A percentile compares a stretch with the other conserved stretches of the same genome.
phyloP scores from a whole-genome alignment of 169 alveolate genomes.

The Pseudocohnilembus persalinus region DNA sequence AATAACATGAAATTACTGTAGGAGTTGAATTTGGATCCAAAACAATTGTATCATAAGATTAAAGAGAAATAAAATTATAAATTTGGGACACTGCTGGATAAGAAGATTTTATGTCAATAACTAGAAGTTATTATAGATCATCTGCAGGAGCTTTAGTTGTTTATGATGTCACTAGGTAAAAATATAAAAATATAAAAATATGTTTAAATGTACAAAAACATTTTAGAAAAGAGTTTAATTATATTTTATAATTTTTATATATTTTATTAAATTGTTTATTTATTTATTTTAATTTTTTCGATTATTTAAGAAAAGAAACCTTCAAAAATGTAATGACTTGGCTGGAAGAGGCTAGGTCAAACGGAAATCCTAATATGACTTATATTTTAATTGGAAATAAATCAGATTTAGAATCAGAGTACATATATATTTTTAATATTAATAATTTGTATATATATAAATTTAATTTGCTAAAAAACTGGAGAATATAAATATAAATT shows the following conservation, averaged over 20 bases:
- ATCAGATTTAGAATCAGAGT: slow-evolving; percentile 46
- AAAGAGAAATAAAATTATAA: slow-evolving; percentile 56
- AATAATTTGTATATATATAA: no score
- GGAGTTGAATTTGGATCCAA: slow-evolving; percentile 78
- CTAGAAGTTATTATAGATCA: slow-evolving; percentile 69
- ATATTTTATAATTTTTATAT: no score
- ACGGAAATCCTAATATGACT: slow-evolving; percentile 51
- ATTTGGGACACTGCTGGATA: slow-evolving; percentile 79
- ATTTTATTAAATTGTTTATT: no score
- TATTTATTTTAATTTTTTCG: no score
- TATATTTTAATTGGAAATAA: slow-evolving; percentile 52
- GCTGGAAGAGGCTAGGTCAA: slow-evolving; percentile 48
- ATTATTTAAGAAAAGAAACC: slow-evolving; percentile 21
- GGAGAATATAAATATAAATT: background rate
- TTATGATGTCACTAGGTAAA: slow-evolving; percentile 64
- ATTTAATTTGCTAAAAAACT: no score
- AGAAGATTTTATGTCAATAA: slow-evolving; percentile 58
- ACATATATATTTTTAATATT: background rate
- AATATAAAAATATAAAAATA: no score
- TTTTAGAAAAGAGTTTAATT: no score
- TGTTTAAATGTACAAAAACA: background rate
- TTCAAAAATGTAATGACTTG: slow-evolving; percentile 48
- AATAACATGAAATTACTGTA: slow-evolving; percentile 40
- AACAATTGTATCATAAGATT: slow-evolving; percentile 41
- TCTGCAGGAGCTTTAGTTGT: slow-evolving; percentile 67